Conservation (phyloP, 768 basidiomycete species). For the Amanita rubescens region DNA sequence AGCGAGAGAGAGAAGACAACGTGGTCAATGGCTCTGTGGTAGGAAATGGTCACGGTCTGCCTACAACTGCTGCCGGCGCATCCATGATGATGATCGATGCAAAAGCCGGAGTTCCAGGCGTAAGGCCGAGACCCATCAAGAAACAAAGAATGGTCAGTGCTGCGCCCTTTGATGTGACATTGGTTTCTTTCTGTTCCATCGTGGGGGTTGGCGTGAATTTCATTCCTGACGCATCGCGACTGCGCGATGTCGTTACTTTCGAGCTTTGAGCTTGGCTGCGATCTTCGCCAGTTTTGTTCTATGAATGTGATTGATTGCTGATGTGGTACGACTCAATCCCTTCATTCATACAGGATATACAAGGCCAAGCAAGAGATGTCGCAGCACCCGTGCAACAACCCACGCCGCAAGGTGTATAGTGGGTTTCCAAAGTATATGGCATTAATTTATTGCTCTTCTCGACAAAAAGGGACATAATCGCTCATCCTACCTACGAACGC, state of each 20-base stretch:
- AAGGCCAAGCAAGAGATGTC: constrained; percentile 56
- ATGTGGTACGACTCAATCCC: constrained; percentile 2
- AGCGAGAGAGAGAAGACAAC: constrained; percentile 34
- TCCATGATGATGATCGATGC: constrained; percentile 37
- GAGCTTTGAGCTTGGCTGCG: not conserved
- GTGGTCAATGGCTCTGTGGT: constrained; percentile 22
- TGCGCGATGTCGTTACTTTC: not conserved
- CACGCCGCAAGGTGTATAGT: constrained; percentile 61
- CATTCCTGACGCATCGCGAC: not conserved
- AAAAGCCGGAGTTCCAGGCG: constrained; percentile 50
- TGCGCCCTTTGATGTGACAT: constrained; percentile 4
- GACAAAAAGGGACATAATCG: not conserved
- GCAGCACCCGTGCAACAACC: constrained; percentile 56
- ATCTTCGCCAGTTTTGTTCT: constrained; percentile 1
- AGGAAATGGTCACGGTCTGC: constrained; percentile 19
- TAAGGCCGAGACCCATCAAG: constrained; percentile 64
- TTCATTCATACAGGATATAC: constrained; percentile 39
- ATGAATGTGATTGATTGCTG: not conserved
- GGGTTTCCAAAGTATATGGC: not conserved
- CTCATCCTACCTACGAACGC: not conserved
- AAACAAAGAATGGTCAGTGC: constrained; percentile 65
- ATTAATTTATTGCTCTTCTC: constrained; percentile 3
- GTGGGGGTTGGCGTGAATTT: not conserved
- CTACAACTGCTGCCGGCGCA: constrained; percentile 13
- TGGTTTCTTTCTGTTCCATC: constrained; percentile 7